Conservation (phyloP, 1,139 yeast species). For the Hansenula anomala region DNA sequence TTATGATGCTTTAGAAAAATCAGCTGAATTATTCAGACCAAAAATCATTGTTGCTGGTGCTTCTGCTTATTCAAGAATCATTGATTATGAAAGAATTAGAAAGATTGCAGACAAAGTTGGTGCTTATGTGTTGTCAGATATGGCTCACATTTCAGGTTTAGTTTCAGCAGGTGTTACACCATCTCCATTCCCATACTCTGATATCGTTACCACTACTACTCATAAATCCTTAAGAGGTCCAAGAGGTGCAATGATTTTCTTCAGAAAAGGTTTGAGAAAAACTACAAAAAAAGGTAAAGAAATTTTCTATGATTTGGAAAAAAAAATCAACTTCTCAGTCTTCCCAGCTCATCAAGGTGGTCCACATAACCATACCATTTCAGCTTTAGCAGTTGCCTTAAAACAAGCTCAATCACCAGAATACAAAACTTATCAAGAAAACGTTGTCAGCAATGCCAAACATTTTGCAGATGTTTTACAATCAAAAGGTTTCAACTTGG, state of each 20-base stretch:
- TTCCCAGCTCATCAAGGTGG: constrained; percentile 99
- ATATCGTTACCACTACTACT: constrained; percentile 94
- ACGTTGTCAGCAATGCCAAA: constrained; percentile 77
- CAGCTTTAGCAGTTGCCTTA: constrained; percentile 91
- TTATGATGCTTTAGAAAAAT: constrained; percentile 82
- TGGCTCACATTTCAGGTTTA: constrained; percentile 96
- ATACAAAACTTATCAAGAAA: constrained; percentile 77
- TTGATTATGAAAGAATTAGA: constrained; percentile 87
- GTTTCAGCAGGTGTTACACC: constrained; percentile 91
- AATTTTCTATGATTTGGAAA: constrained; percentile 79
- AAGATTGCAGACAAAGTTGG: constrained; percentile 90
- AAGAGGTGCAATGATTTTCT: constrained; percentile 98
- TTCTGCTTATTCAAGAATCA: constrained; percentile 87
- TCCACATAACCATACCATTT: constrained; percentile 96
- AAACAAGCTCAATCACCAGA: constrained; percentile 87
- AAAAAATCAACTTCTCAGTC: constrained; percentile 88
- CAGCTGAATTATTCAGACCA: constrained; percentile 86
- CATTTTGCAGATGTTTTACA: constrained; percentile 68
- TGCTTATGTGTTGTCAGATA: constrained; percentile 86
- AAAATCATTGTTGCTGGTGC: constrained; percentile 95
- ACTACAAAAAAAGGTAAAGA: constrained; percentile 85
- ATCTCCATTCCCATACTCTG: constrained; percentile 92
- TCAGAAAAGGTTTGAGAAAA: constrained; percentile 86
- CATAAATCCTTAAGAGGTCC: constrained; percentile 98
- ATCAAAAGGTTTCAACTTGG: constrained; percentile 68